Conservation (phyloP, 257 asterid species). For the Ophiorrhiza pumila region DNA sequence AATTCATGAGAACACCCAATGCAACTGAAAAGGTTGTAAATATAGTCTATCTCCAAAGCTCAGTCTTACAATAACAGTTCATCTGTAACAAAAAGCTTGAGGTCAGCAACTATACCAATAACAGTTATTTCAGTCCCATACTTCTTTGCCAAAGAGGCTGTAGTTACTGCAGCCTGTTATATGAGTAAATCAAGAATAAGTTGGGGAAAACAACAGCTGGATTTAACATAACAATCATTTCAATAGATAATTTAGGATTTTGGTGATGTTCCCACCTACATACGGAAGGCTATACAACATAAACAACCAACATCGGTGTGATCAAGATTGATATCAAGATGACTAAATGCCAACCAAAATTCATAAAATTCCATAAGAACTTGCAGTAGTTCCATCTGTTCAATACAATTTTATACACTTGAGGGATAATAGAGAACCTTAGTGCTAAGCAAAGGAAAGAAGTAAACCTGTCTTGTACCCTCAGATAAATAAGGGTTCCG, state of each 20-base stretch:
- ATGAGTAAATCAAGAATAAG: constrained; percentile 1
- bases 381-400: neutral
- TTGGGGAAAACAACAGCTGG: neutral
- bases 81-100: constrained; percentile 3
- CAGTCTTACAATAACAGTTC: neutral
- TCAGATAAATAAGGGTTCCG: constrained; percentile 87
- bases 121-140: constrained; percentile 97
- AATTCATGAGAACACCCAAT: neutral
- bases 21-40: constrained; percentile 22
- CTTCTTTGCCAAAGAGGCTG: constrained; percentile 94
- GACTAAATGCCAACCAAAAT: neutral
- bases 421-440: too few species aligned
- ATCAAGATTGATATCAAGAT: neutral
- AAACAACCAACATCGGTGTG: neutral
- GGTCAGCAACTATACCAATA: constrained; percentile 52
- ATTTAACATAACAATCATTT: neutral
- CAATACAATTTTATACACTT: neutral
- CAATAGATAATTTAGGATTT: neutral
- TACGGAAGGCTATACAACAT: neutral
- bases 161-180: constrained; percentile 77
- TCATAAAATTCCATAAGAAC: neutral
- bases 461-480: constrained; percentile 82
- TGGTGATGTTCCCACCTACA: neutral
- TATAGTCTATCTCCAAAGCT: constrained; percentile 17
- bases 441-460: neutral